Conservation (phyloP, 108 stramenopile genomes). For the Stephanodiscus minutulus region DNA sequence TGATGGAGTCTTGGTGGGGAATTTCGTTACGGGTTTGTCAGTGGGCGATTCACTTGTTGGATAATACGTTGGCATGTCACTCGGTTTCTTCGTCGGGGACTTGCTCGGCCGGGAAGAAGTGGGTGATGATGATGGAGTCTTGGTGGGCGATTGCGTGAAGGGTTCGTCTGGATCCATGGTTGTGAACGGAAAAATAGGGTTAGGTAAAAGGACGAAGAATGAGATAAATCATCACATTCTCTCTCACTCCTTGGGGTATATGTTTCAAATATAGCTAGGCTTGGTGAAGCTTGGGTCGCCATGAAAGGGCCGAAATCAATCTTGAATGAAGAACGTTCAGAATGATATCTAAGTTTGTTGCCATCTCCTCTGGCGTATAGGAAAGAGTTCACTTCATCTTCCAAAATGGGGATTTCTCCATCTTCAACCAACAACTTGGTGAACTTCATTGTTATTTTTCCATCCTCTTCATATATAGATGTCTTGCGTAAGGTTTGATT, state of each 20-base stretch:
- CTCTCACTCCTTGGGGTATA: no score
- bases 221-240: no score
- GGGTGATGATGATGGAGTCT: no score
- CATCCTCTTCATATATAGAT: conserved; percentile 38
- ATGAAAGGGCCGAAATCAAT: conserved; percentile 1
- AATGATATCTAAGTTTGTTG: conserved; percentile 44
- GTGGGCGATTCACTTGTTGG: not conserved
- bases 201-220: no score
- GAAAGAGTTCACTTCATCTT: conserved; percentile 40
- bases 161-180: not conserved
- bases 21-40: no score
- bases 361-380: conserved; percentile 50
- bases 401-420: conserved; percentile 50
- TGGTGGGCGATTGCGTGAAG: no score
- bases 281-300: no score
- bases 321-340: conserved; percentile 14
- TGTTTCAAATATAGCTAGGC: no score
- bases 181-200: no score
- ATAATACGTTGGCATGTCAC: no score
- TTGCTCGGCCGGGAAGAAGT: not conserved
- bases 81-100: not conserved
- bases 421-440: conserved; percentile 63
- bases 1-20: not conserved
- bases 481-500: conserved; percentile 61
- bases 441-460: conserved; percentile 53